Evolutionary conservation across 164 flowering plant genomes (phyloP).

Genomic region (Piper longum): DNA sequence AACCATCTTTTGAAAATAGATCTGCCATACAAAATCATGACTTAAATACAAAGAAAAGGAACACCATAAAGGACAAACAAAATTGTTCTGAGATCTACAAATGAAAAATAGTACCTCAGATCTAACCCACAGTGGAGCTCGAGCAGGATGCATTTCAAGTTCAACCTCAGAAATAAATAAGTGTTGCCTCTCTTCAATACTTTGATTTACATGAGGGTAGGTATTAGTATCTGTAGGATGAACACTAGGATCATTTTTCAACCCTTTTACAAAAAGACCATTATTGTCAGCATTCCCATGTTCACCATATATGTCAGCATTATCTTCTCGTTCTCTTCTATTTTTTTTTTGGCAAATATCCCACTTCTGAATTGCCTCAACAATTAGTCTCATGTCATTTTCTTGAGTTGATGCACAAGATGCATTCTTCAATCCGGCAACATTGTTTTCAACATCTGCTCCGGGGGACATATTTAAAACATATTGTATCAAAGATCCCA

Average conservation of each 20-base stretch:
- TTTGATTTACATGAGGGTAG: constrained; percentile 15
- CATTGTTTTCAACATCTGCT: constrained; percentile 14
- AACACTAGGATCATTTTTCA: constrained; percentile 10
- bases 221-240: constrained; percentile 11
- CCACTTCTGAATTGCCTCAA: constrained; percentile 75
- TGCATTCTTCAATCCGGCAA: constrained; percentile 16
- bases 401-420: constrained; percentile 29
- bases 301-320: constrained; percentile 57
- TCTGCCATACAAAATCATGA: constrained; percentile 24
- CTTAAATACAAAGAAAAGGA: not conserved
- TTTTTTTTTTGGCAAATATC: constrained; percentile 50
- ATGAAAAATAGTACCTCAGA: constrained; percentile 36
- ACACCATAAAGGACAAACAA: not conserved
- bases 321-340: constrained; percentile 45
- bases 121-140: constrained; percentile 52
- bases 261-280: constrained; percentile 34
- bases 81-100: not conserved
- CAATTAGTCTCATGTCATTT: constrained; percentile 33
- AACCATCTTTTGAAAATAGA: constrained; percentile 44
- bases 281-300: constrained; percentile 29
- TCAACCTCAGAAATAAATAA: constrained; percentile 67
- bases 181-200: constrained; percentile 38
- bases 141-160: constrained; percentile 49
- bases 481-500: constrained; percentile 61
- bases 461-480: constrained; percentile 26